Evolutionary conservation across 768 basidiomycete species (phyloP), one percentile per base, ranked within the genome.

Genomic region (Tephrocybe sp.): DNA sequence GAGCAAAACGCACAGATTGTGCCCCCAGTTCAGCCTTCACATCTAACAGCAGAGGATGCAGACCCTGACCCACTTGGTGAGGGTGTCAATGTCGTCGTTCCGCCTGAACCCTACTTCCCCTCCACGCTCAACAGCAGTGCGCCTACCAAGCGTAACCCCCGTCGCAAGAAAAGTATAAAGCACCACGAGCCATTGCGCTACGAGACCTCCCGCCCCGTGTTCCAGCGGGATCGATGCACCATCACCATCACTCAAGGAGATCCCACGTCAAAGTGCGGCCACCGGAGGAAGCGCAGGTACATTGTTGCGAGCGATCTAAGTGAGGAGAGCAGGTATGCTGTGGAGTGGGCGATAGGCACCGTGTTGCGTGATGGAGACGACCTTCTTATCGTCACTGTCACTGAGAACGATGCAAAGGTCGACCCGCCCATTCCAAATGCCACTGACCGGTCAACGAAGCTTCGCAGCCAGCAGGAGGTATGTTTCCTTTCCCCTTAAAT

Each of bases 321-420:
- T 54, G 92, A 97, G 58, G 96, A 99, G 71, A 88, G 85, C 68
- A 77, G 88, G 28, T 99, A 95, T 67, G 97, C 97, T 0, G 83
- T 98, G 5, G 95, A 98, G 67, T 99, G 96, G 97, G 93, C 90
- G 9, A 95, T 98, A 48, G 96, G 95, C 2, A 98, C 96, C 0
- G 96, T 98, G 2, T 72, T 97, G 54, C 74, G 94, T 55, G 94
- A 98, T 68, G 96, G 96, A 2, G 97, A 99, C 61, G 90, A 95
- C 69, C 73, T 93, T 85, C 77, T 95, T 53, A 78, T 98, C 53
- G 89, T 97, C 0, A 93, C 87, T 2, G 88, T 98, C 1, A 84
- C 90, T 43, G 97, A 99, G 68, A 95, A 92, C 58, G 97, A 98
- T 58, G 75, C 75, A 39, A 98, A 95, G 74, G 86, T 88, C 28